Base-by-base conservation (phyloP, 192 early-diverging fungal species). In the Coemansia erecta region DNA sequence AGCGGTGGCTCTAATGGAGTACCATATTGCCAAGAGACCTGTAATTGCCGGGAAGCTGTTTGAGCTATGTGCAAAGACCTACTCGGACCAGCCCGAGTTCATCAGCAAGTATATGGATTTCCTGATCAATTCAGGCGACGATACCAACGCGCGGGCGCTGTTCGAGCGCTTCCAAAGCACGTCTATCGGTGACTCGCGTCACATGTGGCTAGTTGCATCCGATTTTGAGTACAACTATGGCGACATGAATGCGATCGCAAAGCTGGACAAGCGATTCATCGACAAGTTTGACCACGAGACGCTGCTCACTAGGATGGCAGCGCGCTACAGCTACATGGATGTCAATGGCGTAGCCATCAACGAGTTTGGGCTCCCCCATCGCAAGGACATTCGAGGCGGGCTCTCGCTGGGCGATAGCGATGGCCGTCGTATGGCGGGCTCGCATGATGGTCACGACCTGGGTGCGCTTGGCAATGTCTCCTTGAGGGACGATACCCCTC, bases 1-100 rank as follows among this genome's bases (percentile, higher is more conserved):
- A n/a, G 85, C 91, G 2, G 86, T 87, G 56, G 95, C 94, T 10
- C 62, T 93, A 37, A 91, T 96, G 91, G 95, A 98, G 73, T 93
- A 92, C 69, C 88, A 95, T 64, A 85, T 88, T 56, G 92, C 85
- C 48, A 96, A 95, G 79, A 90, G 94, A 58, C 69, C 86, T 1
- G 68, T 57, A 2, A 83, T 96, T 52, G 95, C 94, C 1, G 91
- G 89, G 31, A 90, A 89, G 56, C 87, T 98, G 39, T 96, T 98
- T 75, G 91, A 93, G 66, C 63, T 90, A n/a, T 93, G 90, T 21
- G 72, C 92, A 56, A 96, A 95, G 68, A 58, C 66, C 1, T 93
- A 92, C 77, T 80, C 81, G 6, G 87, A 90, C 47, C 83, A 90
- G 55, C 68, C 85, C 5, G 83, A 84, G 17, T 94, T 85, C 74